Evolutionary conservation across 805 yeast genomes (phyloP).

Genomic region (Wickerhamiella slavikovae): DNA sequence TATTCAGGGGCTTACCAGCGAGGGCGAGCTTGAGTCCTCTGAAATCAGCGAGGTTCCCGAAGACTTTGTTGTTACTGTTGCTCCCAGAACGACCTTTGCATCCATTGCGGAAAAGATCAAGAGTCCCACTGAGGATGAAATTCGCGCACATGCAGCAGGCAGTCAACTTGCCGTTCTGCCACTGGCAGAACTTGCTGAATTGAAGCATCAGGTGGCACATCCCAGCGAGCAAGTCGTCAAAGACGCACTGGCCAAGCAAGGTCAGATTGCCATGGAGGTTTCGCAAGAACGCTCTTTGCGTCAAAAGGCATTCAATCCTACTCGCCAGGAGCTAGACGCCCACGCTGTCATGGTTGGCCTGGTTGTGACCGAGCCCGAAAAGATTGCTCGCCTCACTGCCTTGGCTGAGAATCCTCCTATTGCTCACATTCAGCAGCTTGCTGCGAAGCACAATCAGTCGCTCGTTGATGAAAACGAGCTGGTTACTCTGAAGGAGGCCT

Average conservation of each 20-base stretch:
- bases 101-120: not conserved
- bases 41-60: not conserved
- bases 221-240: too few relatives aligned
- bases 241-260: conserved; percentile 10
- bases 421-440: not conserved
- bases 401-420: not conserved
- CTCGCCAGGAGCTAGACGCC: not conserved
- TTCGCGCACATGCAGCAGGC: not conserved
- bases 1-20: not conserved
- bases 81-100: not conserved
- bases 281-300: conserved; percentile 4
- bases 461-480: not conserved
- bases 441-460: not conserved
- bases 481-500: not conserved
- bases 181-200: not conserved
- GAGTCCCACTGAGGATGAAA: not conserved
- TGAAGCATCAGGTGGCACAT: not conserved
- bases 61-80: not conserved
- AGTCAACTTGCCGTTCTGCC: not conserved
- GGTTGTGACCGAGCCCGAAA: not conserved
- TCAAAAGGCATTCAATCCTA: not conserved
- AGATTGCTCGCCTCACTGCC: not conserved
- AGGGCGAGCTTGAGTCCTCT: not conserved
- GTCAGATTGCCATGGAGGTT: conserved; percentile 10
- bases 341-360: conserved; percentile 1